Conservation (phyloP, 768 basidiomycete genomes). For the Leccinum arenicola region DNA sequence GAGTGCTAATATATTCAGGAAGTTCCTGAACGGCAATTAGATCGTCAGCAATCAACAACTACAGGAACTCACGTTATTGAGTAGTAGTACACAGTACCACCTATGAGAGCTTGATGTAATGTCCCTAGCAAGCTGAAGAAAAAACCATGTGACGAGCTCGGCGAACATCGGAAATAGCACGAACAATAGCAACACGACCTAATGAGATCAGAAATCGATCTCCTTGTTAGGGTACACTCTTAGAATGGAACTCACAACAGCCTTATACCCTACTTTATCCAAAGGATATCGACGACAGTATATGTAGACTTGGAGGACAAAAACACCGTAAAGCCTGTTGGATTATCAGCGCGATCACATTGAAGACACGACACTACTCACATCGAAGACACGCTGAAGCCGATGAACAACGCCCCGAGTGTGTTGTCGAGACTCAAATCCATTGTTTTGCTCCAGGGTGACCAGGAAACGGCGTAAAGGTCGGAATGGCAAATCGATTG, state of each 20-base stretch:
- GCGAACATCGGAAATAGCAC: not conserved
- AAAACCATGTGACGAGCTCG: not conserved
- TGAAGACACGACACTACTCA: constrained; percentile 10
- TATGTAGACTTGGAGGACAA: constrained; percentile 50
- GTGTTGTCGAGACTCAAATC: constrained; percentile 40
- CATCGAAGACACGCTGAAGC: constrained; percentile 50
- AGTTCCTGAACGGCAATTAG: constrained; percentile 36
- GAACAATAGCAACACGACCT: constrained; percentile 37
- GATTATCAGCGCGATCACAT: constrained; percentile 24
- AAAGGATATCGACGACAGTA: constrained; percentile 56
- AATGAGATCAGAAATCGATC: not conserved
- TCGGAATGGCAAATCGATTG: not conserved
- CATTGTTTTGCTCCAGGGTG: constrained; percentile 17
- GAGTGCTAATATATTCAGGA: constrained; percentile 35
- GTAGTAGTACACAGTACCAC: constrained; percentile 53
- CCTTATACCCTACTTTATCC: constrained; percentile 51
- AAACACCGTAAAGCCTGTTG: constrained; percentile 47
- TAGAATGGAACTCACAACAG: constrained; percentile 40
- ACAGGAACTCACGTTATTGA: constrained; percentile 44
- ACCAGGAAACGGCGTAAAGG: not conserved
- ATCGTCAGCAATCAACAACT: not conserved
- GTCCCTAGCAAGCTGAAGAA: constrained; percentile 43
- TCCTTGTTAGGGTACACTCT: not conserved
- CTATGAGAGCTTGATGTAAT: constrained; percentile 50
- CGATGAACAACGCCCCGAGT: constrained; percentile 59